Conservation (phyloP, 768 basidiomycete species). For the Amyloporia xantha region DNA sequence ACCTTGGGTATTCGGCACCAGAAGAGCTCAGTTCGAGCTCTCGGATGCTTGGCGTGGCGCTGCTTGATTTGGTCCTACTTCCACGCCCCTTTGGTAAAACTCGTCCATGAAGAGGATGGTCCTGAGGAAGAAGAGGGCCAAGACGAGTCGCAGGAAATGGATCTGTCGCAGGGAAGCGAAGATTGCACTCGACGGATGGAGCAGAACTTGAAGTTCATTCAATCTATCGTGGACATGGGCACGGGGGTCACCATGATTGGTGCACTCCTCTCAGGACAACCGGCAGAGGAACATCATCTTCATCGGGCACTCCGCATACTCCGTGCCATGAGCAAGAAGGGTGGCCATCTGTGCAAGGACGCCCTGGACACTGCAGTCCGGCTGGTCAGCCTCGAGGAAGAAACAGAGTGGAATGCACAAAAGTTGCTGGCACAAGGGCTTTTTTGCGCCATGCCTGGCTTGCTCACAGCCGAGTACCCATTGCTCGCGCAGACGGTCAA, state of each 20-base stretch:
- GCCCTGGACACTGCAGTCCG: slow-evolving; percentile 44
- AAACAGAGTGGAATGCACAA: slow-evolving; percentile 36
- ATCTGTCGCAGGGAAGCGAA: neutral
- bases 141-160: slow-evolving; percentile 20
- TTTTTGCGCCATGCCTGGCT: slow-evolving; percentile 50
- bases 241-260: slow-evolving; percentile 53
- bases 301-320: slow-evolving; percentile 43
- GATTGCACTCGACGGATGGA: slow-evolving; percentile 3
- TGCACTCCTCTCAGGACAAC: slow-evolving; percentile 37
- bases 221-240: slow-evolving; percentile 48
- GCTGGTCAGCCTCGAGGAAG: slow-evolving; percentile 5
- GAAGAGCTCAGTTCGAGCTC: slow-evolving; percentile 55
- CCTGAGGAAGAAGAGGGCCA: slow-evolving; percentile 18
- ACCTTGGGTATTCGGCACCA: slow-evolving; percentile 51
- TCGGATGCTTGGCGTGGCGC: slow-evolving; percentile 63
- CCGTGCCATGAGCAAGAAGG: slow-evolving; percentile 49
- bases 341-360: slow-evolving; percentile 44
- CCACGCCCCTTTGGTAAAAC: slow-evolving; percentile 37
- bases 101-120: slow-evolving; percentile 22
- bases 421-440: slow-evolving; percentile 46
- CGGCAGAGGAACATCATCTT: slow-evolving; percentile 33
- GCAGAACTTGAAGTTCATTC: slow-evolving; percentile 41
- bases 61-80: slow-evolving; percentile 59
- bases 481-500: slow-evolving; percentile 41
- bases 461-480: slow-evolving; percentile 48